Conservation (phyloP, 768 basidiomycete species). For the Boletellus ananas region DNA sequence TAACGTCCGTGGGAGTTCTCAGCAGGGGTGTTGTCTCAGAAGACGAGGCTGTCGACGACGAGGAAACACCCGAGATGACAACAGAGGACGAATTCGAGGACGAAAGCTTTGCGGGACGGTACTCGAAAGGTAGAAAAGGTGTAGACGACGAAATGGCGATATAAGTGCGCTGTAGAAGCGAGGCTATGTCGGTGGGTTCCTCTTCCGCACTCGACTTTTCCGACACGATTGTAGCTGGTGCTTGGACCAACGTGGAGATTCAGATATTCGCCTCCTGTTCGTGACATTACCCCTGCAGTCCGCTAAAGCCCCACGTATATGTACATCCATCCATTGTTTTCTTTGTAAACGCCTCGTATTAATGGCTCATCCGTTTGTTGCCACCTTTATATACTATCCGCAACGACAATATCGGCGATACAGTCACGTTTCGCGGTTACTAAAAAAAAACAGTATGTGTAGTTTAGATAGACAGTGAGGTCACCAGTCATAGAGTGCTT, state of each 20-base stretch:
- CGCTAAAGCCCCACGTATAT: slow-evolving; percentile 5
- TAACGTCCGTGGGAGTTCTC: slow-evolving; percentile 41
- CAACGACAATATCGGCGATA: slow-evolving; percentile 25
- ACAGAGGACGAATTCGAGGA: slow-evolving; percentile 81
- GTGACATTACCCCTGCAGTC: slow-evolving; percentile 6
- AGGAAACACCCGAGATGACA: slow-evolving; percentile 45
- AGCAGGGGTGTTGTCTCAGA: slow-evolving; percentile 30
- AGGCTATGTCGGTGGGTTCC: slow-evolving; percentile 9
- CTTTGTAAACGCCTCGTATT: slow-evolving; percentile 10
- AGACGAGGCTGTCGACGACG: slow-evolving; percentile 47
- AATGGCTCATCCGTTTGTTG: slow-evolving; percentile 4
- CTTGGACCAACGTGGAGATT: slow-evolving; percentile 22
- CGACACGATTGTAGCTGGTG: slow-evolving; percentile 5
- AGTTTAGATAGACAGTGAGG: neutral
- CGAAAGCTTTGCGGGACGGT: slow-evolving; percentile 61
- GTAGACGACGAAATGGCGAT: slow-evolving; percentile 33
- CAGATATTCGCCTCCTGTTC: slow-evolving; percentile 12
- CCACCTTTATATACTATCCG: slow-evolving; percentile 20
- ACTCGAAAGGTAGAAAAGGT: slow-evolving; percentile 55
- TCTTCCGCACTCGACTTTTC: slow-evolving; percentile 6
- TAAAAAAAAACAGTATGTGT: neutral
- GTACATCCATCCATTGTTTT: neutral
- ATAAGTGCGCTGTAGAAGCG: slow-evolving; percentile 21
- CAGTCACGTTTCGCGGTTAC: slow-evolving; percentile 14
- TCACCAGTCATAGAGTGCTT: slow-evolving; percentile 71